Percentiles rank a stretch among this genome's conserved stretches.
Evolutionary conservation across 352 stramenopile species (phyloP).

Genomic region (Globisporangium uncinulatum): DNA sequence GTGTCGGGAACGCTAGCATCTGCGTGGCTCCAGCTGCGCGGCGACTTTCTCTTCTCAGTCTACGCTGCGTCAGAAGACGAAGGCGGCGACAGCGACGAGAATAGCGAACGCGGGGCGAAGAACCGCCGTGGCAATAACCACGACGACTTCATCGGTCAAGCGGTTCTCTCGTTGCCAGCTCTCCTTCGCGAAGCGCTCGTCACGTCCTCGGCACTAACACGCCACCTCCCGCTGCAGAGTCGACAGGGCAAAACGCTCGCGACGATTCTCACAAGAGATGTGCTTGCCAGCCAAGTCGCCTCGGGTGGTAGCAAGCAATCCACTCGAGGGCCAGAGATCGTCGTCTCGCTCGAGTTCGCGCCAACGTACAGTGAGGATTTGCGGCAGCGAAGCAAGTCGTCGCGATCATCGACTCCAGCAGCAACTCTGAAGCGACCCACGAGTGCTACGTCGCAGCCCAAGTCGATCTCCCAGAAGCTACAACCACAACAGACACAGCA

Average conservation of each 20-base stretch:
- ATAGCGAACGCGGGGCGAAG: background rate
- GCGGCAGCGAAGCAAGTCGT: background rate
- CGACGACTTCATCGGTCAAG: slow-evolving; percentile 53
- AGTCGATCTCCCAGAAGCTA: background rate
- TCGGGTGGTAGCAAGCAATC: background rate
- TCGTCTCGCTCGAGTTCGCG: slow-evolving; percentile 37
- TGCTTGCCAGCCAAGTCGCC: background rate
- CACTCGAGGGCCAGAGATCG: slow-evolving; percentile 15
- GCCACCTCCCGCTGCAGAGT: slow-evolving; percentile 27
- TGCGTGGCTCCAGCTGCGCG: slow-evolving; percentile 44
- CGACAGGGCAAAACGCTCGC: slow-evolving; percentile 27
- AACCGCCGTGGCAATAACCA: background rate
- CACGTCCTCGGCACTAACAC: slow-evolving; percentile 16
- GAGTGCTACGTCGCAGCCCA: slow-evolving; percentile 3
- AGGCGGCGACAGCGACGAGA: background rate
- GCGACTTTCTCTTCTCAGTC: slow-evolving; percentile 59
- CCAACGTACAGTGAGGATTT: slow-evolving; percentile 19
- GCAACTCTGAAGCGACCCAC: background rate
- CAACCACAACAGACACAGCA: slow-evolving; percentile 2
- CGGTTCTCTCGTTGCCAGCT: slow-evolving; percentile 28
- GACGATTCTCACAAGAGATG: background rate
- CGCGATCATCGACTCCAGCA: background rate
- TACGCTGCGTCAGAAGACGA: slow-evolving; percentile 22
- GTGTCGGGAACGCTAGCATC: slow-evolving; percentile 12
- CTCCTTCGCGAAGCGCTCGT: slow-evolving; percentile 31